These are phyloP conservation scores for Peronosclerospora sorghi DNA, from an alignment of 352 stramenopile species.

Conservation along the genomic window DNA sequence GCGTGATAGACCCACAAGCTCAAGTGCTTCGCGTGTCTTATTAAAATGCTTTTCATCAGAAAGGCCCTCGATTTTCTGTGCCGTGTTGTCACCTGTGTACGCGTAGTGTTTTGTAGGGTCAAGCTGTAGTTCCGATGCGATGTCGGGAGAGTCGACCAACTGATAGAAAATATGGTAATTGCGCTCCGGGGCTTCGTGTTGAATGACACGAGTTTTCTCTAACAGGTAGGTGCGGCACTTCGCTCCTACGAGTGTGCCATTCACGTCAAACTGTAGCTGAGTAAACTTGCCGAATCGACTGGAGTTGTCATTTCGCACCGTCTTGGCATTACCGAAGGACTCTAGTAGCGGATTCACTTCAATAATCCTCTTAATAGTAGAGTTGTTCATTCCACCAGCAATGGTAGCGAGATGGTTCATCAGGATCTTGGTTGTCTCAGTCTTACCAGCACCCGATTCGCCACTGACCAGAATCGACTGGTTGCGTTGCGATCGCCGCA, in stretches of 20 bases:
- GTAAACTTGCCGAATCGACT: slow-evolving; percentile 96
- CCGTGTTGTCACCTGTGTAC: slow-evolving; percentile 61
- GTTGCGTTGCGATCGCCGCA: slow-evolving; percentile 57
- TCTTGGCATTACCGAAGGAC: slow-evolving; percentile 97
- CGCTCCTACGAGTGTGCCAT: slow-evolving; percentile 82
- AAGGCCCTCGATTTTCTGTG: slow-evolving; percentile 55
- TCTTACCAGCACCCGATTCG: slow-evolving; percentile 88
- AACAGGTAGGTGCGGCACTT: slow-evolving; percentile 94
- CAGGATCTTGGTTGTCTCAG: slow-evolving; percentile 91
- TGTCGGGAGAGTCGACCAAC: slow-evolving; percentile 46
- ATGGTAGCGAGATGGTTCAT: slow-evolving; percentile 82
- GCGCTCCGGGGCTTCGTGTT: slow-evolving; percentile 86
- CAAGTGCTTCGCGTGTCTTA: slow-evolving; percentile 58
- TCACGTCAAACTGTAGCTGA: slow-evolving; percentile 87
- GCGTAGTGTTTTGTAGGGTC: slow-evolving; percentile 40
- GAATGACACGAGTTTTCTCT: slow-evolving; percentile 94
- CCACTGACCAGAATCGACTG: slow-evolving; percentile 82
- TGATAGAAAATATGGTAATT: slow-evolving; percentile 98
- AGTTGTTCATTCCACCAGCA: slow-evolving; percentile 77
- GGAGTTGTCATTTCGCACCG: slow-evolving; percentile 95
- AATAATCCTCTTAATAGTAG: slow-evolving; percentile 94
- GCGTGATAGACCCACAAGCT: slow-evolving; percentile 70
- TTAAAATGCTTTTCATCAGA: slow-evolving; percentile 75
- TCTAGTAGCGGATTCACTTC: slow-evolving; percentile 97
- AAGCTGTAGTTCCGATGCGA: slow-evolving; percentile 32